Evolutionary conservation across 306 rosid genomes (phyloP).

Genomic region (Pyrus bretschneideri): DNA sequence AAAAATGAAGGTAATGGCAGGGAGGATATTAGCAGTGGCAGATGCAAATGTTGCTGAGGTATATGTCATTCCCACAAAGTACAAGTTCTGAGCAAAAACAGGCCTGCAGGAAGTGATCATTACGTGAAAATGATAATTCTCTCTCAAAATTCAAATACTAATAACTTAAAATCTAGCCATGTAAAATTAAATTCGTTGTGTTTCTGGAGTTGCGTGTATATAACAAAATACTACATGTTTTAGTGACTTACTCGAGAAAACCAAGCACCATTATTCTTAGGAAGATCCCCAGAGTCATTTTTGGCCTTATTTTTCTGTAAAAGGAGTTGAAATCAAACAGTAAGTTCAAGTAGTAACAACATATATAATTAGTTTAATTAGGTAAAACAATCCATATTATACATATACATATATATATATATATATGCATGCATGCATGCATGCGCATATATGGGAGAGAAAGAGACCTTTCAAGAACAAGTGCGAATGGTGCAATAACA

Average conservation of each 20-base stretch:
- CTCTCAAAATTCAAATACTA: neutral
- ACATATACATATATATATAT: neutral
- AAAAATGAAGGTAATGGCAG: conserved; percentile 87
- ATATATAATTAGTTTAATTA: neutral
- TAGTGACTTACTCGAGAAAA: conserved; percentile 74
- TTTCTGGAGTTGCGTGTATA: neutral
- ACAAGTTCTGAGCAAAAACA: conserved; percentile 84
- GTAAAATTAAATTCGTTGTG: neutral
- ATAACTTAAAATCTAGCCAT: neutral
- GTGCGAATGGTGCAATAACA: conserved; percentile 84
- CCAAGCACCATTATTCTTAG: conserved; percentile 68
- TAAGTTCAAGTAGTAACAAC: neutral
- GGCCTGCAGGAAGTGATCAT: conserved; percentile 41
- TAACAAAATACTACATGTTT: neutral
- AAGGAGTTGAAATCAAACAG: neutral
- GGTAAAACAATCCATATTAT: neutral
- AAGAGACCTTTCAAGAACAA: conserved; percentile 72
- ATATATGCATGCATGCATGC: neutral
- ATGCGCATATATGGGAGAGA: neutral
- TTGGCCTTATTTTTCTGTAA: conserved; percentile 79
- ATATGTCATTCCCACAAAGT: conserved; percentile 73
- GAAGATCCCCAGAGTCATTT: conserved; percentile 60
- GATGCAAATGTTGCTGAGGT: conserved; percentile 89
- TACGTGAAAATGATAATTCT: neutral
- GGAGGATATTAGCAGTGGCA: conserved; percentile 84